Conservation (phyloP, 768 basidiomycete genomes). For the Cubamyces sp. region DNA sequence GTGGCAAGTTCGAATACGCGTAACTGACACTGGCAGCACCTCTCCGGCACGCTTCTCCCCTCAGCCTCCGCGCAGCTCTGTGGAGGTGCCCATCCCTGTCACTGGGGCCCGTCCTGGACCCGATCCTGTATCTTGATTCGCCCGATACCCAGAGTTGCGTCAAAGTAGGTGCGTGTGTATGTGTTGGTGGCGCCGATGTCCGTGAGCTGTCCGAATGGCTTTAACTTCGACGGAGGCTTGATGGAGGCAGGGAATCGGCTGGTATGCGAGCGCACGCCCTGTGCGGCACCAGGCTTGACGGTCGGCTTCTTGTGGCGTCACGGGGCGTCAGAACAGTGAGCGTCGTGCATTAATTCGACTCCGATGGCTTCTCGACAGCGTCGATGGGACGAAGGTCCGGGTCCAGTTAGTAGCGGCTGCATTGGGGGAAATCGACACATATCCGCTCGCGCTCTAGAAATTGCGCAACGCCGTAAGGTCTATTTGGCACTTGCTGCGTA, state of each 20-base stretch:
- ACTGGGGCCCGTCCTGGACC: background rate
- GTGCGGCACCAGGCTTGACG: background rate
- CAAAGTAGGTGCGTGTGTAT: slow-evolving; percentile 2
- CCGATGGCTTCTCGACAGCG: no score
- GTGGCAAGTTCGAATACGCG: slow-evolving; percentile 7
- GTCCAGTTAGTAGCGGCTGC: no score
- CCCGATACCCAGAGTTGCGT: slow-evolving; percentile 4
- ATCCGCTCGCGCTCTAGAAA: no score
- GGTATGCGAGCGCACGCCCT: background rate
- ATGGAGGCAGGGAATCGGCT: no score
- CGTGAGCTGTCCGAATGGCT: background rate
- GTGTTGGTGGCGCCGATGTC: background rate
- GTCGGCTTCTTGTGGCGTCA: no score
- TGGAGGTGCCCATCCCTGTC: background rate
- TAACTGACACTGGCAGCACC: slow-evolving; percentile 15
- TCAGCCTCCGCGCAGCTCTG: background rate
- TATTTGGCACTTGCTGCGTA: no score
- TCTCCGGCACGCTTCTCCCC: background rate
- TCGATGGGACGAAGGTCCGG: no score
- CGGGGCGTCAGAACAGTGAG: no score
- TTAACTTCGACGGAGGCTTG: background rate
- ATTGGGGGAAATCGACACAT: no score
- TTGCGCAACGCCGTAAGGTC: no score
- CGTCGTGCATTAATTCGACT: no score
- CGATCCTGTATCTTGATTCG: slow-evolving; percentile 8